These are phyloP conservation scores for Lecanicillium sp. DNA, from an alignment of 2,329 filamentous ascomycete genomes.

Conservation along the genomic window DNA sequence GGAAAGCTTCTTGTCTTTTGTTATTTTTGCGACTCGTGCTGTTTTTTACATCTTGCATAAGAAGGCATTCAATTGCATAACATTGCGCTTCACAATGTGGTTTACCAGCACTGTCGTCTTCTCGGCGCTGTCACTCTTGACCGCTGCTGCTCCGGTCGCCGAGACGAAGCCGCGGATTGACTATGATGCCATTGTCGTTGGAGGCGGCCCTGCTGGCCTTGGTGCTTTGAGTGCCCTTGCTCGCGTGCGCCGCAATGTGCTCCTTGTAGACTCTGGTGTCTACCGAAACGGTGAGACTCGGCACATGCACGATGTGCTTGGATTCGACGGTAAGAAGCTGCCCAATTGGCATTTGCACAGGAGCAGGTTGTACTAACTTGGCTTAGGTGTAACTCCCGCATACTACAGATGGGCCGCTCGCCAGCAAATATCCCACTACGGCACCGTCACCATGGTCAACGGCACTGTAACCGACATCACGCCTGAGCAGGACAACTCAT, in stretches of 20 bases:
- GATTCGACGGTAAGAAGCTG: constrained; percentile 42
- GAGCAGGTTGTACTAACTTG: not conserved
- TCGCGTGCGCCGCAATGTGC: constrained; percentile 45
- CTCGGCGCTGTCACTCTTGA: constrained; percentile 12
- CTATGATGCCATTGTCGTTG: constrained; percentile 50
- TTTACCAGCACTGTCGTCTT: constrained; percentile 8
- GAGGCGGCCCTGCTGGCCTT: constrained; percentile 50
- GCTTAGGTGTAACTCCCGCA: constrained; percentile 44
- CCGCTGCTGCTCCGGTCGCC: constrained; percentile 9
- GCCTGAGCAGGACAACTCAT: constrained; percentile 29
- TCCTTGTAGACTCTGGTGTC: constrained; percentile 50
- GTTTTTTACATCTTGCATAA: too few relatives aligned
- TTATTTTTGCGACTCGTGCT: too few relatives aligned
- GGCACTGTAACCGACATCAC: constrained; percentile 41
- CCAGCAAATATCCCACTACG: constrained; percentile 42
- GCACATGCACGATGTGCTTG: constrained; percentile 55
- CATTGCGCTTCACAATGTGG: constrained; percentile 9
- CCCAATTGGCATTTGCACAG: not conserved
- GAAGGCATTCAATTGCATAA: too few relatives aligned
- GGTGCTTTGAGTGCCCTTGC: constrained; percentile 48
- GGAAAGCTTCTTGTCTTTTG: too few relatives aligned
- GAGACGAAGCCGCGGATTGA: constrained; percentile 10
- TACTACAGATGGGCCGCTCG: constrained; percentile 48
- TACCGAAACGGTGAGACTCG: constrained; percentile 51
- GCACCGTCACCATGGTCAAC: constrained; percentile 41